phyloP scores from a whole-genome alignment of 2,329 filamentous ascomycete species.

The Polytolypa hystricis region DNA sequence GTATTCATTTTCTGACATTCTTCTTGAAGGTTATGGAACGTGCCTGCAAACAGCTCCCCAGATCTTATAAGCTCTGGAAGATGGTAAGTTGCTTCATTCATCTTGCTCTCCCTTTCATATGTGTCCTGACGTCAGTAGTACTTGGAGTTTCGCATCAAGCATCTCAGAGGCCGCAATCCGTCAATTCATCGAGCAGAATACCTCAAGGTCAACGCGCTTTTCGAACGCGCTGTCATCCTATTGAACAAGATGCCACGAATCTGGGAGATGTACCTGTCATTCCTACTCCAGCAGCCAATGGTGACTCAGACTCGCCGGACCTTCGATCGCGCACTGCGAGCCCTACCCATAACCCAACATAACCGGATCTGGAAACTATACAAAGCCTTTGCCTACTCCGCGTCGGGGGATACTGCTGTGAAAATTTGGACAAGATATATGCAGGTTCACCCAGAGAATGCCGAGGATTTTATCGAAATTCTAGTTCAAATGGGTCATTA shows the following conservation, averaged over 20 bases:
- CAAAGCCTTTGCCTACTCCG: slow-evolving; percentile 79
- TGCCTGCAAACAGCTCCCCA: slow-evolving; percentile 76
- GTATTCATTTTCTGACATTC: neutral
- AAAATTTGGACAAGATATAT: slow-evolving; percentile 94
- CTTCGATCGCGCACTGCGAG: slow-evolving; percentile 85
- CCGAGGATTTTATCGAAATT: slow-evolving; percentile 89
- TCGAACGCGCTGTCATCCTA: slow-evolving; percentile 82
- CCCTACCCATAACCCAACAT: slow-evolving; percentile 88
- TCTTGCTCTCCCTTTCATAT: neutral
- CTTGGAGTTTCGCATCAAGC: slow-evolving; percentile 69
- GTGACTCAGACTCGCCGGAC: slow-evolving; percentile 76
- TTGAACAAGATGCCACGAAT: slow-evolving; percentile 98
- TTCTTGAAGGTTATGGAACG: slow-evolving; percentile 62
- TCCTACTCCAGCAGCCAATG: slow-evolving; percentile 82
- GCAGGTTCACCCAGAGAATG: slow-evolving; percentile 90
- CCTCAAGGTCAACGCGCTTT: slow-evolving; percentile 87
- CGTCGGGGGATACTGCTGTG: slow-evolving; percentile 78
- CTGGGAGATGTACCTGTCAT: slow-evolving; percentile 94
- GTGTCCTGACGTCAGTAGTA: slow-evolving; percentile 47
- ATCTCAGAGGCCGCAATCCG: slow-evolving; percentile 72
- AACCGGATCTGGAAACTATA: slow-evolving; percentile 92
- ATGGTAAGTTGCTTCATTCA: slow-evolving; percentile 50
- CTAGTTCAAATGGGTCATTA: slow-evolving; percentile 71
- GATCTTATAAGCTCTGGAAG: slow-evolving; percentile 98
- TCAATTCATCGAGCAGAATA: slow-evolving; percentile 70